phyloP scores from a whole-genome alignment of 179 eudicot species.

The Beta lomatogona region DNA sequence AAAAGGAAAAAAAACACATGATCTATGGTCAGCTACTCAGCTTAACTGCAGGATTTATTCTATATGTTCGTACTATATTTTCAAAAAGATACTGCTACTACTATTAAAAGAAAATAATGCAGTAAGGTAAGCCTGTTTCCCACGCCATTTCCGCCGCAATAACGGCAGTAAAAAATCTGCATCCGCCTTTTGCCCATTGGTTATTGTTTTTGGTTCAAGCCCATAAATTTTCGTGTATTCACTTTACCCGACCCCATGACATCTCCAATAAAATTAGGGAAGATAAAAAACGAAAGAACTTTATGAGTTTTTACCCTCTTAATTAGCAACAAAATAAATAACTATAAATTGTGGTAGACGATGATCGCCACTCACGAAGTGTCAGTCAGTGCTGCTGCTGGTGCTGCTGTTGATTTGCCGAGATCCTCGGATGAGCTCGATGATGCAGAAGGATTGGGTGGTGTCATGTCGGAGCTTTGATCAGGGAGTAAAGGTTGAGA shows the following conservation, averaged over 20 bases:
- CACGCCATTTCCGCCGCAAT: conserved; percentile 71
- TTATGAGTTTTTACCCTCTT: background rate
- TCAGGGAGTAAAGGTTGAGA: background rate
- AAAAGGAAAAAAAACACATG: background rate
- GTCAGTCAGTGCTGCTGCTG: conserved; percentile 35
- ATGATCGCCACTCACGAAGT: conserved; percentile 55
- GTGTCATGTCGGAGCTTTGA: conserved; percentile 18
- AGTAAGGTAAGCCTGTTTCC: background rate
- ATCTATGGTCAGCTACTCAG: too few species aligned
- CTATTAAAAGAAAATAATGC: background rate
- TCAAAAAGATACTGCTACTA: background rate
- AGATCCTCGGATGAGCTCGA: conserved; percentile 75
- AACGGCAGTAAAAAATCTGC: conserved; percentile 40
- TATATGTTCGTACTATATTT: background rate
- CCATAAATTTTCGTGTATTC: conserved; percentile 38
- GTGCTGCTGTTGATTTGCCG: conserved; percentile 24
- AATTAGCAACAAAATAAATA: background rate
- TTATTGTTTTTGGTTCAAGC: background rate
- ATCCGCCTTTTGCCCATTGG: background rate
- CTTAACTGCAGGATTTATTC: conserved; percentile 8
- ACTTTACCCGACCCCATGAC: conserved; percentile 31
- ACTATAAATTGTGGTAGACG: background rate
- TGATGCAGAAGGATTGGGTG: conserved; percentile 42
- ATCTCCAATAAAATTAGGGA: background rate
- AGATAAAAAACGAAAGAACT: background rate